phyloP scores from a whole-genome alignment of 2,329 filamentous ascomycete genomes.

The Claviceps africana region DNA sequence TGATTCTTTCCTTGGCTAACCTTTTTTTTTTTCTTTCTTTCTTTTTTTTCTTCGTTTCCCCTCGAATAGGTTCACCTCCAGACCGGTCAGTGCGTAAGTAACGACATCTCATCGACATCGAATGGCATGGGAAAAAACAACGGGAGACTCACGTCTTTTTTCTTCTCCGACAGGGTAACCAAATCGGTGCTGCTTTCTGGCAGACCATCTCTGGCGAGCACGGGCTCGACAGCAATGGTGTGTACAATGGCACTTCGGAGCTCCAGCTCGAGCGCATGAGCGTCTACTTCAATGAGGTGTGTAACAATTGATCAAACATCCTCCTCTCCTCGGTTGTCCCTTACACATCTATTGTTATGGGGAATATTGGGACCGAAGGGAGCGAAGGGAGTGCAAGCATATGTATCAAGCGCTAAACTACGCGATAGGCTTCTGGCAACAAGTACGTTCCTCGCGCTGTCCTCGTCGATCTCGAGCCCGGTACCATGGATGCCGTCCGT shows the following conservation, averaged over 20 bases:
- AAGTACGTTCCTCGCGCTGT: slow-evolving; percentile 99
- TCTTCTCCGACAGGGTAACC: slow-evolving; percentile 62
- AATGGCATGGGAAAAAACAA: background rate
- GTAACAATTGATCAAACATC: slow-evolving; percentile 6
- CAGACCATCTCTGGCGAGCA: slow-evolving; percentile 80
- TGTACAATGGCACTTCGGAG: slow-evolving; percentile 96
- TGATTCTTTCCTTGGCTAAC: slow-evolving; percentile 18
- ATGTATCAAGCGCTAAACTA: background rate
- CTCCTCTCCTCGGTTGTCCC: background rate
- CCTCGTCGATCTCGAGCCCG: slow-evolving; percentile 96
- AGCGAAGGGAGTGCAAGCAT: background rate
- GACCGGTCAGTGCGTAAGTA: slow-evolving; percentile 92
- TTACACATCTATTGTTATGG: background rate
- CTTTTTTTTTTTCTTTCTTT: slow-evolving; percentile 23
- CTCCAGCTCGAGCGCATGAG: slow-evolving; percentile 98
- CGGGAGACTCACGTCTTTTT: slow-evolving; percentile 20
- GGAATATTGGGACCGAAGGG: background rate
- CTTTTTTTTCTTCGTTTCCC: slow-evolving; percentile 27
- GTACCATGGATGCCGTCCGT: slow-evolving; percentile 98
- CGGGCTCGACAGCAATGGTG: slow-evolving; percentile 89
- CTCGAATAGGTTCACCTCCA: slow-evolving; percentile 89
- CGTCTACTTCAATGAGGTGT: slow-evolving; percentile 88
- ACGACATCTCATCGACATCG: slow-evolving; percentile 64
- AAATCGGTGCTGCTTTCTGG: slow-evolving; percentile 99
- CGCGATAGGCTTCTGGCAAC: slow-evolving; percentile 68